These are phyloP conservation scores for Skeletonema marinoi DNA, from an alignment of 108 stramenopile species.

Conservation along the genomic window DNA sequence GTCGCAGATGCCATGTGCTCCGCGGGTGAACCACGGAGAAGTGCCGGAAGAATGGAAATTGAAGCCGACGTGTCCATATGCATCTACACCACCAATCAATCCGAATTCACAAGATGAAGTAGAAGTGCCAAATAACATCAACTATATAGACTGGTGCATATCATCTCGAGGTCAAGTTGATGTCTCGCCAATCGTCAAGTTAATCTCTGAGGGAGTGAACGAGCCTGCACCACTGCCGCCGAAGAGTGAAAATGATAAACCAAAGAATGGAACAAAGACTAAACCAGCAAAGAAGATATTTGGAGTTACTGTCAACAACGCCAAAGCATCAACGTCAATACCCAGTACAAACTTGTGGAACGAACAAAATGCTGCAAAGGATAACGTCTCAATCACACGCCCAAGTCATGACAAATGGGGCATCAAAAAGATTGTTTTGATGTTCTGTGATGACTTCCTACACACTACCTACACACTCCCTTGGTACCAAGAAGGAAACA, in stretches of 20 bases:
- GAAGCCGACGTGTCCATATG: conserved; percentile 48
- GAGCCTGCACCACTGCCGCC: conserved; percentile 26
- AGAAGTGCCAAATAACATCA: conserved; percentile 7
- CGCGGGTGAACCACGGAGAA: conserved; percentile 57
- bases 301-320: neutral
- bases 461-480: conserved; percentile 88
- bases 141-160: conserved; percentile 45
- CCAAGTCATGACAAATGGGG: conserved; percentile 98
- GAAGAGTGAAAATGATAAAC: conserved; percentile 17
- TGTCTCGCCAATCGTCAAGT: conserved; percentile 57
- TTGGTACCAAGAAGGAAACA: conserved; percentile 70
- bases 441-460: conserved; percentile 97
- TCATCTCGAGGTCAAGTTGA: conserved; percentile 75
- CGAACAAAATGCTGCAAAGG: conserved; percentile 63
- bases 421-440: conserved; percentile 92
- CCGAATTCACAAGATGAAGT: conserved; percentile 5
- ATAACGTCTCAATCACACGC: conserved; percentile 87
- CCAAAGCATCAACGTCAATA: conserved; percentile 6
- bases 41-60: conserved; percentile 64
- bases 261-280: conserved; percentile 21
- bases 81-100: conserved; percentile 18
- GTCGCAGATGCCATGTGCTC: conserved; percentile 51
- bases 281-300: conserved; percentile 2
- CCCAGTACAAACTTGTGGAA: conserved; percentile 75
- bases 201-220: conserved; percentile 74